These are phyloP conservation scores for Barnettozyma sp. DNA, from an alignment of 805 yeast genomes.

Conservation along the genomic window DNA sequence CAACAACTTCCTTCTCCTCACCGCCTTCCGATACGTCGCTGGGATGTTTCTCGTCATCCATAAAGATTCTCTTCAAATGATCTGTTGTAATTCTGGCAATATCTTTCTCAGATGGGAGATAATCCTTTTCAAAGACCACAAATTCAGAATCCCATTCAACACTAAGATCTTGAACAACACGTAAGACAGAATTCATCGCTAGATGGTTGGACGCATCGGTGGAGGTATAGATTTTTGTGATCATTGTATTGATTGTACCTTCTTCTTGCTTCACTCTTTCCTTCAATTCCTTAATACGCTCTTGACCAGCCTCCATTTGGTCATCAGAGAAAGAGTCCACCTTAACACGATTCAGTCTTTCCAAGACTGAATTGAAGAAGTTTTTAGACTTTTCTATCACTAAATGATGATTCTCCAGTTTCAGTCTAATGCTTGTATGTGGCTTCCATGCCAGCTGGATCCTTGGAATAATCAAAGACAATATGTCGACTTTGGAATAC, in stretches of 20 bases:
- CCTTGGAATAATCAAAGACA: slow-evolving; percentile 74
- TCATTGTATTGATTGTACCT: slow-evolving; percentile 33
- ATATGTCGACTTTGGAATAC: slow-evolving; percentile 64
- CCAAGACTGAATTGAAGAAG: slow-evolving; percentile 69
- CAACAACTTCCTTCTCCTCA: slow-evolving; percentile 5
- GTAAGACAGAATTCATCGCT: slow-evolving; percentile 58
- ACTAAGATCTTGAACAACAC: slow-evolving; percentile 72
- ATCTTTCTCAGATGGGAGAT: slow-evolving; percentile 88
- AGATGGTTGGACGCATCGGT: slow-evolving; percentile 61
- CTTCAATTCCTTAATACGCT: slow-evolving; percentile 52
- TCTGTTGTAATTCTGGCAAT: slow-evolving; percentile 84
- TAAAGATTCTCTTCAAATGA: slow-evolving; percentile 70
- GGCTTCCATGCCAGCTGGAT: slow-evolving; percentile 67
- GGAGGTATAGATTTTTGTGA: slow-evolving; percentile 45
- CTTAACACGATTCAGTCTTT: slow-evolving; percentile 70
- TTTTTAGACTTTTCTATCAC: slow-evolving; percentile 45
- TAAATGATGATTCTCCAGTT: slow-evolving; percentile 51
- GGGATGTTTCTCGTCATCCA: slow-evolving; percentile 38
- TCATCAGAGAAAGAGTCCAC: slow-evolving; percentile 65
- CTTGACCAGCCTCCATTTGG: slow-evolving; percentile 60
- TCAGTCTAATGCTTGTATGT: slow-evolving; percentile 58
- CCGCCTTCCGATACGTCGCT: slow-evolving; percentile 15
- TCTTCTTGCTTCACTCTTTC: slow-evolving; percentile 46
- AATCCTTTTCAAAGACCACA: slow-evolving; percentile 67
- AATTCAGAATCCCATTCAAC: slow-evolving; percentile 86